phyloP scores from a whole-genome alignment of 441 rosid species.

The Hura crepitans region DNA sequence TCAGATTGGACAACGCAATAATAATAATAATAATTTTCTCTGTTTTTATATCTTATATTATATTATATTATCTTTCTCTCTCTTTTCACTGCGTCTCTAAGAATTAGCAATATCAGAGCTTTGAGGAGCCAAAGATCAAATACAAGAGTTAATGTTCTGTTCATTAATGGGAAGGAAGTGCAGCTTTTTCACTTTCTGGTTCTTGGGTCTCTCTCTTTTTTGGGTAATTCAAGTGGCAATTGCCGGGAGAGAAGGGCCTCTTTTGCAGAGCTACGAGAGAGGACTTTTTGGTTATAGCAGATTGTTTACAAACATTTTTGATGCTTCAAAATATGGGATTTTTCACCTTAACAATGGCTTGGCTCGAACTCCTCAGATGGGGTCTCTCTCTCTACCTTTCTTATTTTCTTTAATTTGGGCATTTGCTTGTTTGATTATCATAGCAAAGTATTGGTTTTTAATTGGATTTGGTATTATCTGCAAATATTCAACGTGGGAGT shows the following conservation, averaged over 20 bases:
- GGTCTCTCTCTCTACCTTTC: conserved; percentile 39
- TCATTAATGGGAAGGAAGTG: background rate
- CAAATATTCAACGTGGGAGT: background rate
- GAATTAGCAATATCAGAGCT: background rate
- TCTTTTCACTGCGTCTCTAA: background rate
- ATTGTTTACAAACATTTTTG: conserved; percentile 49
- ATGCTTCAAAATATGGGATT: conserved; percentile 70
- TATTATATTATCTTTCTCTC: background rate
- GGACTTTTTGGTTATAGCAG: conserved; percentile 36
- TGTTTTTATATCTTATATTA: too few relatives aligned
- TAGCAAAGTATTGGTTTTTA: background rate
- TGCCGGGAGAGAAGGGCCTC: conserved; percentile 45
- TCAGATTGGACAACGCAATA: too few relatives aligned
- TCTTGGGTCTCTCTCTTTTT: conserved; percentile 20
- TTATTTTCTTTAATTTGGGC: background rate
- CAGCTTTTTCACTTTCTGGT: background rate
- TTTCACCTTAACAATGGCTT: conserved; percentile 83
- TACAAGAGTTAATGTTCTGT: too few relatives aligned
- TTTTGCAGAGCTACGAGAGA: conserved; percentile 36
- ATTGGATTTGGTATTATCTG: background rate
- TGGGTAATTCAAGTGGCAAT: conserved; percentile 34
- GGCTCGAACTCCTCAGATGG: conserved; percentile 96
- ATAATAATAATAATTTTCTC: background rate
- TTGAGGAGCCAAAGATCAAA: background rate
- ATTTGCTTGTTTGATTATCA: background rate